A percentile compares a stretch with the other conserved stretches of the same genome.
Conservation (phyloP, 768 basidiomycete species). For the Punctularia strigosozonata region DNA sequence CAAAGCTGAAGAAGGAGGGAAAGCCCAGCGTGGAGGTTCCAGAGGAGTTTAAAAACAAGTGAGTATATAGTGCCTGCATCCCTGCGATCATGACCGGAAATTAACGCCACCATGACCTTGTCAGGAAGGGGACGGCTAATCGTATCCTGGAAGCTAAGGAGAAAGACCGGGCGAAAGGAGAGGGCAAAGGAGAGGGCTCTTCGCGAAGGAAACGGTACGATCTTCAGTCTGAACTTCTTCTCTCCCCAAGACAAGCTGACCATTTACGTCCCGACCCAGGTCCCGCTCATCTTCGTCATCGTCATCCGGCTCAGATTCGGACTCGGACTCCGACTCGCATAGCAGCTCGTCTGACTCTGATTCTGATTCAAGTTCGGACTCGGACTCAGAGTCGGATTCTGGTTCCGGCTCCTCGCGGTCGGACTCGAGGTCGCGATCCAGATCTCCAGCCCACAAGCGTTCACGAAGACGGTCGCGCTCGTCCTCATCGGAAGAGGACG, state of each 20-base stretch:
- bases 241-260: constrained; percentile 9
- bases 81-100: not conserved
- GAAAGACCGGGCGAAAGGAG: constrained; percentile 48
- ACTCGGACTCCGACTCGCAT: constrained; percentile 20
- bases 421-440: constrained; percentile 30
- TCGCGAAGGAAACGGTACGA: constrained; percentile 22
- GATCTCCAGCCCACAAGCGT: constrained; percentile 29
- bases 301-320: constrained; percentile 17
- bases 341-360: constrained; percentile 18
- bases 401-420: constrained; percentile 26
- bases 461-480: constrained; percentile 7
- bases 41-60: constrained; percentile 85
- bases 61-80: constrained; percentile 15
- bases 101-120: constrained; percentile 1
- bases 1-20: constrained; percentile 57
- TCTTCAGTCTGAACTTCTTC: constrained; percentile 2
- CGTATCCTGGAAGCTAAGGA: constrained; percentile 77
- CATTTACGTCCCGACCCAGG: constrained; percentile 4
- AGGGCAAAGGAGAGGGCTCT: constrained; percentile 13
- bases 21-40: constrained; percentile 78
- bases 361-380: constrained; percentile 35
- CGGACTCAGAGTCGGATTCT: constrained; percentile 26
- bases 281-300: constrained; percentile 9
- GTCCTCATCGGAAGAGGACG: constrained; percentile 1
- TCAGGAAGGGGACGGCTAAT: constrained; percentile 71